Evolutionary conservation across 257 asterid species (phyloP), one percentile per base, ranked within the genome.

Genomic region (Leonotis leonurus): DNA sequence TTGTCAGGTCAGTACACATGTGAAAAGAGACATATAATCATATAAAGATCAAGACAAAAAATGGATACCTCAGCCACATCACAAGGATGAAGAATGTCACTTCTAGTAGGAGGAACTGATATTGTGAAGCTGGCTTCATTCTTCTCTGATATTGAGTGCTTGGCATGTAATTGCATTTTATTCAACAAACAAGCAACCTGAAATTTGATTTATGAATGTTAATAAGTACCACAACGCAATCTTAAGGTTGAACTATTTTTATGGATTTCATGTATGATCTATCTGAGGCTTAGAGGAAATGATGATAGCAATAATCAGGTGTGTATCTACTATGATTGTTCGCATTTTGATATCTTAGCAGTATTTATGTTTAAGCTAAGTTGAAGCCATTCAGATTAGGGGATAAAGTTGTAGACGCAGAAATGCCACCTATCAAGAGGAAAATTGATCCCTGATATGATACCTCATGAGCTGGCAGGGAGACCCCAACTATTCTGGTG

Each of bases 31-130:
- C 1, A 20, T 13, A 45, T 25, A 25, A 60, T 20, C 43, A 39
- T 48, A 2, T 12, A 45, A 44, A 72, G 64, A 58, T 37, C 18
- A 56, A 64, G 30, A 27, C 0, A 0, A 62, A 32, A 49, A 53
- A 84, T 43, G 30, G 29, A 43, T 82, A 92, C 98, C 98, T 89
- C 98, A 21, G 95, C 97, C 52, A 92, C 97, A 74, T 92, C 98
- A 83, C 95, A 86, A 46, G 98, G 86, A 83, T 92, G 97, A 67
- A 89, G 95, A 73, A 92, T 77, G 65, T 92, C 98, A 79, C 97
- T 92, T 85, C 98, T 81, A 29, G 93, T 86, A 21, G 97, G 97
- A 56, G 98, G 98, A 50, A 81, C 87, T 6, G 89, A 85, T 50
- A 92, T 77, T 37, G 77, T 79, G 67, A 83, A 81, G 69, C 76